Percentiles rank a stretch among this genome's conserved stretches.
Evolutionary conservation across 2,329 filamentous ascomycete species (phyloP).

Genomic region (Periconia sp.): DNA sequence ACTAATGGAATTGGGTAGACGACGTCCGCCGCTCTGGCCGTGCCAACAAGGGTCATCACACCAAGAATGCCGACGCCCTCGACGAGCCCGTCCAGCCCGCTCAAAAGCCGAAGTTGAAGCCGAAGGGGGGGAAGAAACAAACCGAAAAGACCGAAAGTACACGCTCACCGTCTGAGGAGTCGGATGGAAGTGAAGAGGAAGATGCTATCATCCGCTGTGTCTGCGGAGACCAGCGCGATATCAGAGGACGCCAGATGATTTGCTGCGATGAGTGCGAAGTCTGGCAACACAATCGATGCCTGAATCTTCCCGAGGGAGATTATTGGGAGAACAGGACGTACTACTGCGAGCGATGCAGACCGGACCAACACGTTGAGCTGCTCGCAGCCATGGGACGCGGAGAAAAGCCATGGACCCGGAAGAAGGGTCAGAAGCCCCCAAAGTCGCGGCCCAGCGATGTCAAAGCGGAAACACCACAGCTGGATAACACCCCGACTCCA

Average conservation of each 20-base stretch:
- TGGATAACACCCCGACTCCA: constrained; percentile 39
- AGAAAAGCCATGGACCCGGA: constrained; percentile 80
- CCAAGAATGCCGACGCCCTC: constrained; percentile 75
- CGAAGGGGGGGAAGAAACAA: constrained; percentile 49
- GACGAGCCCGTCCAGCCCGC: constrained; percentile 45
- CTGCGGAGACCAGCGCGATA: constrained; percentile 81
- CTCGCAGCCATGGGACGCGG: constrained; percentile 79
- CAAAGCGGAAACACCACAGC: constrained; percentile 53
- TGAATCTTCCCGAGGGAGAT: constrained; percentile 79
- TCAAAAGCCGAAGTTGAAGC: constrained; percentile 44
- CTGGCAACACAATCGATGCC: constrained; percentile 98
- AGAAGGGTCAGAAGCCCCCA: constrained; percentile 62
- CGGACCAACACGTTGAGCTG: constrained; percentile 81
- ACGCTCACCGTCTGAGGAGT: constrained; percentile 32
- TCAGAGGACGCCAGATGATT: constrained; percentile 91
- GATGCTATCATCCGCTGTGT: constrained; percentile 89
- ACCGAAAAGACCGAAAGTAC: constrained; percentile 55
- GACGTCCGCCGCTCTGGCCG: constrained; percentile 94
- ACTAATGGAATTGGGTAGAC: constrained; percentile 55
- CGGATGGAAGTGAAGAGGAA: too few species aligned
- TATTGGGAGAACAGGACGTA: constrained; percentile 63
- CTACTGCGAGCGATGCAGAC: constrained; percentile 89
- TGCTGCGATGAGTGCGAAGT: constrained; percentile 90
- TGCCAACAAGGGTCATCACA: constrained; percentile 95
- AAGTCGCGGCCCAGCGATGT: constrained; percentile 71